Percentiles rank a stretch among this genome's conserved stretches.
Conservation (phyloP, 1,284 basidiomycete genomes). For the Volvariella volvacea region DNA sequence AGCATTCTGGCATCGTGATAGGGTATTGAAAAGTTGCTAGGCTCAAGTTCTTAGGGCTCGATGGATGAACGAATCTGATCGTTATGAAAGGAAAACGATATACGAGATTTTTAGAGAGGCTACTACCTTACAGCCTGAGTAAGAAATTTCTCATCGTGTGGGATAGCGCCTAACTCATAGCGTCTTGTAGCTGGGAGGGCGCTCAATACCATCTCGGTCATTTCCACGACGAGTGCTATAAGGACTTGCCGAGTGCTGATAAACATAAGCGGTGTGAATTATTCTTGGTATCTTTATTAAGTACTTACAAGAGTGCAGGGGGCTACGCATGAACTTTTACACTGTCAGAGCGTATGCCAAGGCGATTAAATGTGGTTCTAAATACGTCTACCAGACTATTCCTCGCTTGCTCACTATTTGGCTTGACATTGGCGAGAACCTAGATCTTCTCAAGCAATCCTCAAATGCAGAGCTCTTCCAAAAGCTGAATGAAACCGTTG, state of each 20-base stretch:
- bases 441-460: conserved; percentile 20
- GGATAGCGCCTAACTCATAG: conserved; percentile 5
- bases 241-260: conserved; percentile 42
- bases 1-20: background rate
- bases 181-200: conserved; percentile 68
- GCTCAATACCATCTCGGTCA: conserved; percentile 82
- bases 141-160: conserved; percentile 12
- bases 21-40: conserved; percentile 30
- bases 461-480: conserved; percentile 24
- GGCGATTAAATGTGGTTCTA: conserved; percentile 82
- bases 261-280: conserved; percentile 40
- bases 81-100: conserved; percentile 69
- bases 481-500: conserved; percentile 52
- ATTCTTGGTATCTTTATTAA: background rate
- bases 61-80: conserved; percentile 90
- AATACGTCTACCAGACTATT: conserved; percentile 95
- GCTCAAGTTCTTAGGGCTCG: conserved; percentile 84
- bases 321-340: conserved; percentile 51
- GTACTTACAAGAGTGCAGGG: conserved; percentile 29
- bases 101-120: conserved; percentile 55
- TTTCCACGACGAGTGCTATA: conserved; percentile 78
- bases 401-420: conserved; percentile 93
- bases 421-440: conserved; percentile 86
- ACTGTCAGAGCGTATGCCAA: conserved; percentile 69
- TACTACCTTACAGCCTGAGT: conserved; percentile 52